Evolutionary conservation across 2,329 filamentous ascomycete genomes (phyloP).

Genomic region (Ophiostoma montium): DNA sequence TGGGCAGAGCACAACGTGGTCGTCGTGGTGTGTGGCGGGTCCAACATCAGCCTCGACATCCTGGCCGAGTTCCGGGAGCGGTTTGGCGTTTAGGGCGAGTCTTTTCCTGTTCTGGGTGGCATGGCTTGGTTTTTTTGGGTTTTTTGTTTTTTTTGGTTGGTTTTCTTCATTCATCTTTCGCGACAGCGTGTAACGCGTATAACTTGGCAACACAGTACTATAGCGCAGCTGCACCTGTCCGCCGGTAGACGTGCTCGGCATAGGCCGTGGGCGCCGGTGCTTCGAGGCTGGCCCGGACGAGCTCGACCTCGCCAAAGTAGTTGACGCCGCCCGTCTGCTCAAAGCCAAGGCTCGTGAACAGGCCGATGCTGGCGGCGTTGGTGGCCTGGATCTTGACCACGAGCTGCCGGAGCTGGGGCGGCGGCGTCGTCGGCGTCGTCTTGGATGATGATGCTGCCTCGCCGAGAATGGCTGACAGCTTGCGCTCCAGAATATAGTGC

Average conservation of each 20-base stretch:
- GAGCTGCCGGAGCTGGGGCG: constrained; percentile 16
- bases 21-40: constrained; percentile 72
- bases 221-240: background rate
- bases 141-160: background rate
- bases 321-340: constrained; percentile 36
- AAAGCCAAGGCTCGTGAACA: constrained; percentile 41
- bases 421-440: background rate
- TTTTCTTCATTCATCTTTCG: background rate
- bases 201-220: background rate
- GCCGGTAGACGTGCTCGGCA: constrained; percentile 7
- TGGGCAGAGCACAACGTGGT: constrained; percentile 60
- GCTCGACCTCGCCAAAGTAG: constrained; percentile 46
- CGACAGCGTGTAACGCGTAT: background rate
- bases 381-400: constrained; percentile 36
- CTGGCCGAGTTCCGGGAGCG: constrained; percentile 41
- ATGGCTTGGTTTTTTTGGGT: background rate
- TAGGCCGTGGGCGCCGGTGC: constrained; percentile 7
- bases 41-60: constrained; percentile 48
- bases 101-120: too few species aligned
- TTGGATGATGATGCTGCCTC: constrained; percentile 26
- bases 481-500: constrained; percentile 42
- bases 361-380: constrained; percentile 36
- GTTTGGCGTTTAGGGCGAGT: constrained; percentile 23
- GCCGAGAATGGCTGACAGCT: constrained; percentile 38
- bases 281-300: constrained; percentile 23